phyloP scores from a whole-genome alignment of 2,329 filamentous ascomycete genomes.

The Fusarium albidum region DNA sequence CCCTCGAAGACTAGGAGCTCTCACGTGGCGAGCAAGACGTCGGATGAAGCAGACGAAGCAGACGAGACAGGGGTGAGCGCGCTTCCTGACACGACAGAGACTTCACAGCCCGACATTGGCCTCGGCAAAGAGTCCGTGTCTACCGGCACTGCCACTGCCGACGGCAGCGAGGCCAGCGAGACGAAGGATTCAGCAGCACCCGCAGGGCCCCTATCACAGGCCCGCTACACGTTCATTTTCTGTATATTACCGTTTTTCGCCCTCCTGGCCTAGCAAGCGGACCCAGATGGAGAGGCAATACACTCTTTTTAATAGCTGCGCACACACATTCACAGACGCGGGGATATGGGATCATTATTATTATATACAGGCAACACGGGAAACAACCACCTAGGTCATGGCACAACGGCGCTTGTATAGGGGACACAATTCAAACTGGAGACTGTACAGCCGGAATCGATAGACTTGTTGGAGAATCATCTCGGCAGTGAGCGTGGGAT shows the following conservation, averaged over 20 bases:
- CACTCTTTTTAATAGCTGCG: slow-evolving; percentile 41
- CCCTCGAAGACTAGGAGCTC: slow-evolving; percentile 18
- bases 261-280: slow-evolving; percentile 32
- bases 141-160: slow-evolving; percentile 33
- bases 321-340: slow-evolving; percentile 15
- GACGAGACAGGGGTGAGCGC: slow-evolving; percentile 27
- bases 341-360: neutral
- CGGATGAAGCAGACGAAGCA: slow-evolving; percentile 14
- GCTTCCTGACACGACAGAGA: slow-evolving; percentile 22
- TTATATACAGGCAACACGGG: slow-evolving; percentile 17
- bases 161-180: slow-evolving; percentile 22
- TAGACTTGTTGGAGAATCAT: slow-evolving; percentile 13
- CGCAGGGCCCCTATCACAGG: slow-evolving; percentile 24
- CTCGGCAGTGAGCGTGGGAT: slow-evolving; percentile 12
- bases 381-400: slow-evolving; percentile 26
- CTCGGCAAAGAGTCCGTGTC: slow-evolving; percentile 38
- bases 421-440: slow-evolving; percentile 1
- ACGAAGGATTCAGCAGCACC: slow-evolving; percentile 38
- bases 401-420: slow-evolving; percentile 22
- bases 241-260: slow-evolving; percentile 40
- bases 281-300: slow-evolving; percentile 24
- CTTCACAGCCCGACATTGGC: slow-evolving; percentile 28
- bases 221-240: slow-evolving; percentile 38
- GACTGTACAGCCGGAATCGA: slow-evolving; percentile 7
- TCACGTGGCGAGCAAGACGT: slow-evolving; percentile 23